Conservation (phyloP, 257 asterid genomes). For the Solanum commersonii region DNA sequence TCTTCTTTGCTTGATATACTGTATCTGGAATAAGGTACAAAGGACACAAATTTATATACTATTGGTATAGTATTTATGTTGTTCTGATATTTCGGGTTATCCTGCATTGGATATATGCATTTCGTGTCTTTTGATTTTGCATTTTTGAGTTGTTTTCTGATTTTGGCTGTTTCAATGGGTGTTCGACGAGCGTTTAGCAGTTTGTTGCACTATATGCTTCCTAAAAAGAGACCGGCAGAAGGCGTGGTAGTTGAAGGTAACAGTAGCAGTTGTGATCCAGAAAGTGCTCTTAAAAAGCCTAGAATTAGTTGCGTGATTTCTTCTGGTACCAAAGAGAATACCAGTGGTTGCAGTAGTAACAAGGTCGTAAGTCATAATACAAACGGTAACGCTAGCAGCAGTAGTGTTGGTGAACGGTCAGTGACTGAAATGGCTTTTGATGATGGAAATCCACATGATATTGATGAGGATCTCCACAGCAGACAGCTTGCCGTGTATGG, state of each 20-base stretch:
- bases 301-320: conserved; percentile 22
- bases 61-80: conserved; percentile 7
- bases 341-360: conserved; percentile 13
- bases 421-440: conserved; percentile 77
- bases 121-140: conserved; percentile 9
- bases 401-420: conserved; percentile 24
- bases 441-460: conserved; percentile 66
- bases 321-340: conserved; percentile 21
- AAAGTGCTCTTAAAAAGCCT: conserved; percentile 42
- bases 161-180: conserved; percentile 43
- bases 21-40: not conserved
- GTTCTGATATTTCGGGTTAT: conserved; percentile 23
- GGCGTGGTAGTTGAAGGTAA: conserved; percentile 63
- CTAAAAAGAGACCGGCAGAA: conserved; percentile 89
- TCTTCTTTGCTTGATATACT: not conserved
- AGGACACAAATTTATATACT: not conserved
- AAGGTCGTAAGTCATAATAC: conserved; percentile 15
- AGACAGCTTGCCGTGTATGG: conserved; percentile 94
- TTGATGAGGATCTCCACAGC: conserved; percentile 98
- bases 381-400: conserved; percentile 25
- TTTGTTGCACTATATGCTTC: conserved; percentile 91
- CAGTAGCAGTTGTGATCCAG: conserved; percentile 23
- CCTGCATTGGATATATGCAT: conserved; percentile 3
- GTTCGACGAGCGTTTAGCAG: conserved; percentile 47
- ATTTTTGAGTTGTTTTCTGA: conserved; percentile 9